Conservation (phyloP, 192 early-diverging fungal species). For the Mortierella antarctica region DNA sequence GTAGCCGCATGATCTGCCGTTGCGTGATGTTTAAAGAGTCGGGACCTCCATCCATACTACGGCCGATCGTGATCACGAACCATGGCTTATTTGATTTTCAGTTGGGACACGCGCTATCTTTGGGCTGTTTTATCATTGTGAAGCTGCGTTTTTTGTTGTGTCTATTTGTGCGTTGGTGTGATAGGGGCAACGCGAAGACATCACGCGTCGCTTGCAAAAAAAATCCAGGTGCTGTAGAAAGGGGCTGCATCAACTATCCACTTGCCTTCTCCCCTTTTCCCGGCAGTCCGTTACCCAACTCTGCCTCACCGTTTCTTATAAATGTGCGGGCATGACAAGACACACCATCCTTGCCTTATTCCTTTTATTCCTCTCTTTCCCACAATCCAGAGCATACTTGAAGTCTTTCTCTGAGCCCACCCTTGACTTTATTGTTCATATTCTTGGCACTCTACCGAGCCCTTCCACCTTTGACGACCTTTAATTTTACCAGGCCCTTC, state of each 20-base stretch:
- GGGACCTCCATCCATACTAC: background rate
- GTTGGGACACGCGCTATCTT: too few relatives aligned
- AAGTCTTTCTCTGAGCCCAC: too few relatives aligned
- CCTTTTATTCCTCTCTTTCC: too few relatives aligned
- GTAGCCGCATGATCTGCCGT: too few relatives aligned
- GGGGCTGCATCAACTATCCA: background rate
- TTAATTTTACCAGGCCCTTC: background rate
- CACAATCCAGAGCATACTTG: too few relatives aligned
- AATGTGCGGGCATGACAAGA: too few relatives aligned
- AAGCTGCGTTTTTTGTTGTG: background rate
- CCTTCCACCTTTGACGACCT: too few relatives aligned
- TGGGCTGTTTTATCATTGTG: background rate
- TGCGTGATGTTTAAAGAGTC: too few relatives aligned
- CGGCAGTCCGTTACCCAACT: background rate
- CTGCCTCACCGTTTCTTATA: too few relatives aligned
- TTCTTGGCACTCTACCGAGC: too few relatives aligned
- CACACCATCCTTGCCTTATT: too few relatives aligned
- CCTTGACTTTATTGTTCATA: too few relatives aligned
- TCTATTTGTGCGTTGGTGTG: background rate
- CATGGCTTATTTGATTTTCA: background rate
- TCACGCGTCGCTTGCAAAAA: slow-evolving; percentile 8
- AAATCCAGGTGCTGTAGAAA: background rate
- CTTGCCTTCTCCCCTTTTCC: background rate
- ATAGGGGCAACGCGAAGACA: slow-evolving; percentile 4
- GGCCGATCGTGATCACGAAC: slow-evolving; percentile 7